phyloP scores from a whole-genome alignment of 2,329 filamentous ascomycete species.

The Aureobasidium sp. region DNA sequence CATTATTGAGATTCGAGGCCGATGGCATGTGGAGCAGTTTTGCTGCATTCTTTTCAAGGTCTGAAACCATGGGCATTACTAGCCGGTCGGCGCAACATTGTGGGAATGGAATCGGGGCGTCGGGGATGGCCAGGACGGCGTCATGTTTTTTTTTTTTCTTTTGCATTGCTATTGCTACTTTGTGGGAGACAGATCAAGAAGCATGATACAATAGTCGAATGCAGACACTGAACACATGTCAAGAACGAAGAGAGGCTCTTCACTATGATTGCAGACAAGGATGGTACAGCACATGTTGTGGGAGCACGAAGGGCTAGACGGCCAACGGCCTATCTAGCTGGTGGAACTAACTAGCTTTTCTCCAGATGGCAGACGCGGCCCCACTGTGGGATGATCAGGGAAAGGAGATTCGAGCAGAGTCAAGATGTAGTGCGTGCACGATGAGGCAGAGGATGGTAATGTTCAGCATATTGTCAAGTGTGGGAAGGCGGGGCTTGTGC shows the following conservation, averaged over 20 bases:
- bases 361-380: slow-evolving; percentile 10
- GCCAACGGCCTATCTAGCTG: neutral
- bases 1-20: neutral
- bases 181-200: neutral
- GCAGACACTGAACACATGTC: neutral
- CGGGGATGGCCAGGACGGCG: neutral
- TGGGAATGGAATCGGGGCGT: neutral
- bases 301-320: neutral
- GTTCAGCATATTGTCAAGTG: no score
- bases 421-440: neutral
- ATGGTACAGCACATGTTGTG: neutral
- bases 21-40: neutral
- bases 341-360: neutral
- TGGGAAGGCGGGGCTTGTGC: no score
- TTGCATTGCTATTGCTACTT: neutral
- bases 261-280: neutral
- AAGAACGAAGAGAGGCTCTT: neutral
- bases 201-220: neutral
- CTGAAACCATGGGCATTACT: neutral
- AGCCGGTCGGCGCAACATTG: neutral
- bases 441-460: neutral
- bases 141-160: neutral
- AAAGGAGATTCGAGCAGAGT: slow-evolving; percentile 4
- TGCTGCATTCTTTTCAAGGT: neutral
- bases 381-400: slow-evolving; percentile 6